These are phyloP conservation scores for Angomonas deanei DNA, from an alignment of 208 protist genomes.

Conservation along the genomic window DNA sequence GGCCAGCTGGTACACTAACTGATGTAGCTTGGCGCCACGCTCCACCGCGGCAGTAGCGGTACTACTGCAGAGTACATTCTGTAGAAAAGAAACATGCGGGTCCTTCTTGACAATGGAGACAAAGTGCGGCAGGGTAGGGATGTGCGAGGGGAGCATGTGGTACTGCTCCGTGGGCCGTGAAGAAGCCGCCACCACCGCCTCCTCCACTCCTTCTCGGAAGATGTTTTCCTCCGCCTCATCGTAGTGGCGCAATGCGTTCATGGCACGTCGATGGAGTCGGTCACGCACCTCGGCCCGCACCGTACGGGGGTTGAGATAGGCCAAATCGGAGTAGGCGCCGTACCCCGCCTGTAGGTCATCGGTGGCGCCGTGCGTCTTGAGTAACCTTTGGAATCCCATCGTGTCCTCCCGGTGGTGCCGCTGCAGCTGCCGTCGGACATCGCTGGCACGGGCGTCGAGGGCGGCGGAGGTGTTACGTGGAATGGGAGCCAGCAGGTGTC, in stretches of 20 bases:
- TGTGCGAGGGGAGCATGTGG: constrained; percentile 34
- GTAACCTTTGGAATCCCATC: constrained; percentile 50
- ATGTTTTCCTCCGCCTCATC: constrained; percentile 53
- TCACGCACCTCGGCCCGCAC: constrained; percentile 76
- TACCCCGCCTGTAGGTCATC: constrained; percentile 25
- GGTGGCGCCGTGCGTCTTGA: constrained; percentile 13
- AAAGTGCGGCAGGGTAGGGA: constrained; percentile 77
- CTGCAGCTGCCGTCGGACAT: constrained; percentile 71
- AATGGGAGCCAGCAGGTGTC: constrained; percentile 50
- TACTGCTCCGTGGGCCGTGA: constrained; percentile 25
- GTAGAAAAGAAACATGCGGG: constrained; percentile 59
- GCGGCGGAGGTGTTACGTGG: constrained; percentile 38
- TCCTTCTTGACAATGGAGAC: constrained; percentile 64
- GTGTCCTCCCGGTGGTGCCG: constrained; percentile 76
- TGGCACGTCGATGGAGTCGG: constrained; percentile 29
- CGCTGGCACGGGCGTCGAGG: constrained; percentile 59
- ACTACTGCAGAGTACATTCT: constrained; percentile 38
- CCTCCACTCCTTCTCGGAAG: constrained; percentile 60
- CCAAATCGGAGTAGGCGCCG: constrained; percentile 64
- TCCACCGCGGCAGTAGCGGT: constrained; percentile 4
- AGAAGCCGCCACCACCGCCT: constrained; percentile 17
- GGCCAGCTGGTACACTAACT: not conserved
- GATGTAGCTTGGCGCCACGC: constrained; percentile 2
- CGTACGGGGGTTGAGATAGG: constrained; percentile 79
- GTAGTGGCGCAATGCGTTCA: constrained; percentile 59